Percentiles rank a stretch among this genome's conserved stretches.
Evolutionary conservation across 169 alveolate species (phyloP).

Genomic region (Theileria orientalis): DNA sequence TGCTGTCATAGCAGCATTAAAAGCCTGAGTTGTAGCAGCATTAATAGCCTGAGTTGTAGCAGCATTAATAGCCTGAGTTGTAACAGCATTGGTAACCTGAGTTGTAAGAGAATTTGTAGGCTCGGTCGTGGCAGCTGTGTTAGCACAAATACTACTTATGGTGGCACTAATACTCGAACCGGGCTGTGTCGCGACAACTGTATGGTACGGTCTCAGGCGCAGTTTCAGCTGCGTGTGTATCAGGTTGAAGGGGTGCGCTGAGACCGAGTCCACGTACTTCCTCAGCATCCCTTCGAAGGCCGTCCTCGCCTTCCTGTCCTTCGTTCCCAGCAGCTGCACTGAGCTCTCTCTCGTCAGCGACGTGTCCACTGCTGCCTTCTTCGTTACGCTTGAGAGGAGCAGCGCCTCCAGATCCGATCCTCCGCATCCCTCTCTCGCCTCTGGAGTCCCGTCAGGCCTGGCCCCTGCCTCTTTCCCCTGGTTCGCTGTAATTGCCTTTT

Average conservation of each 20-base stretch:
- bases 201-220: conserved; percentile 1
- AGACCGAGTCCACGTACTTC: neutral
- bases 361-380: neutral
- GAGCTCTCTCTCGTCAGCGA: neutral
- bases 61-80: too few species aligned
- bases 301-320: neutral
- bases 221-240: neutral
- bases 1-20: too few species aligned
- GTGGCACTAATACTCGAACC: too few species aligned
- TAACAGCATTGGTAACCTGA: too few species aligned
- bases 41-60: too few species aligned
- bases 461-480: neutral
- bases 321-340: neutral
- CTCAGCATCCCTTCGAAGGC: neutral
- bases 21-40: too few species aligned
- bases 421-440: neutral
- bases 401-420: neutral
- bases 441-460: neutral
- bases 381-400: neutral
- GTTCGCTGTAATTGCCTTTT: neutral
- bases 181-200: too few species aligned
- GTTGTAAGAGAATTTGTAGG: too few species aligned
- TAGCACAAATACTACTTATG: too few species aligned
- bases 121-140: too few species aligned
- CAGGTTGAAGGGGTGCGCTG: neutral